A percentile compares a stretch with the other conserved stretches of the same genome.
Conservation (phyloP, 2,329 filamentous ascomycete species). For the Nectriaceae sp. region DNA sequence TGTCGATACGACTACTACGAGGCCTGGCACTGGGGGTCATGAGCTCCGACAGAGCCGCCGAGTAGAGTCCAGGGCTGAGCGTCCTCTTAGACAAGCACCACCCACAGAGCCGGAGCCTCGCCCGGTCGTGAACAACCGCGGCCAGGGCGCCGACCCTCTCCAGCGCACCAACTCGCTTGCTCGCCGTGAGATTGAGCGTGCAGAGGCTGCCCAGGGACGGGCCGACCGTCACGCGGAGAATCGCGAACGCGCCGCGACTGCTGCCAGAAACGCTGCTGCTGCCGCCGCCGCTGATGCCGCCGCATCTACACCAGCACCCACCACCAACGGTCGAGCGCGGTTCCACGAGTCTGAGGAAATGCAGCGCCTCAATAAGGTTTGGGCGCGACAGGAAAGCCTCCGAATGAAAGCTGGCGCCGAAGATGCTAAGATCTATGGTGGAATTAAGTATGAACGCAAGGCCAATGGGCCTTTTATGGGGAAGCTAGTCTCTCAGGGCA, state of each 20-base stretch:
- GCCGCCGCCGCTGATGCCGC: constrained; percentile 33
- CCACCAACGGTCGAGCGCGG: constrained; percentile 29
- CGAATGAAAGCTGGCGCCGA: constrained; percentile 46
- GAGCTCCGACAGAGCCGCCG: constrained; percentile 49
- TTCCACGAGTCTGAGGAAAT: constrained; percentile 53
- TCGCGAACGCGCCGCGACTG: constrained; percentile 39
- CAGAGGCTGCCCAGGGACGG: constrained; percentile 53
- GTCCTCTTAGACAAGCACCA: constrained; percentile 31
- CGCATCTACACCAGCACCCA: constrained; percentile 23
- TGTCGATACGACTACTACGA: constrained; percentile 14
- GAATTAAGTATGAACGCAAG: constrained; percentile 65
- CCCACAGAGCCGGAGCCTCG: constrained; percentile 22
- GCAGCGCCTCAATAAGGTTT: constrained; percentile 56
- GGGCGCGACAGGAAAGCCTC: constrained; percentile 54
- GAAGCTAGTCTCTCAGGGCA: constrained; percentile 63
- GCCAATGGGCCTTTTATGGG: constrained; percentile 61
- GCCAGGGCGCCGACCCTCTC: constrained; percentile 34
- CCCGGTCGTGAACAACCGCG: constrained; percentile 15
- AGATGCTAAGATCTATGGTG: constrained; percentile 59
- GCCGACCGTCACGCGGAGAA: constrained; percentile 49
- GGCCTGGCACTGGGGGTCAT: constrained; percentile 31
- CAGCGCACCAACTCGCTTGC: constrained; percentile 53
- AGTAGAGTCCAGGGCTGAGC: constrained; percentile 34
- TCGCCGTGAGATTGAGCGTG: constrained; percentile 52
- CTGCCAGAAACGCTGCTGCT: constrained; percentile 34